phyloP scores from a whole-genome alignment of 2,329 filamentous ascomycete species.

The Chaetomium sp. region DNA sequence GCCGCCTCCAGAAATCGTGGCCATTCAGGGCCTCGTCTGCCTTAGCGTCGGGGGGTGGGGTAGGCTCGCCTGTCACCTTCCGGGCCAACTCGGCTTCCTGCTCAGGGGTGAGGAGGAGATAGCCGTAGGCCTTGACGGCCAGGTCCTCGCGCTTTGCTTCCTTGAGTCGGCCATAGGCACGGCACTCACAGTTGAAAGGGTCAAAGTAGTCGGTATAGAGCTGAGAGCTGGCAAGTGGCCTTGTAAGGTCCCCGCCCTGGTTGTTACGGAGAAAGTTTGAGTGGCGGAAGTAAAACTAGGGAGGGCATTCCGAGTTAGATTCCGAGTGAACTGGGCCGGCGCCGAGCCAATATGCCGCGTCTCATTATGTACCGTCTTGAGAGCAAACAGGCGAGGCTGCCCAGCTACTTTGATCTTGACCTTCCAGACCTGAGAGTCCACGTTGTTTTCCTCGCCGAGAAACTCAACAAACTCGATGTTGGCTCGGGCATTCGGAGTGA shows the following conservation, averaged over 20 bases:
- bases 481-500: slow-evolving; percentile 5
- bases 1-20: slow-evolving; percentile 4
- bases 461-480: slow-evolving; percentile 7
- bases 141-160: slow-evolving; percentile 9
- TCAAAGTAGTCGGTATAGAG: slow-evolving; percentile 11
- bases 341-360: not conserved
- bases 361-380: slow-evolving; percentile 7
- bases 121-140: slow-evolving; percentile 11
- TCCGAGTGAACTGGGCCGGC: not conserved
- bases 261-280: not conserved
- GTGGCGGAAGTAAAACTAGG: not conserved
- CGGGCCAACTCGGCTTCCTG: slow-evolving; percentile 5
- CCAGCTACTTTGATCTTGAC: slow-evolving; percentile 2
- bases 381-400: not conserved
- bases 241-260: not conserved
- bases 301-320: not conserved
- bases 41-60: not conserved
- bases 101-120: slow-evolving; percentile 11
- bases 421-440: slow-evolving; percentile 10
- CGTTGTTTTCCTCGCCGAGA: not conserved
- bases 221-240: not conserved
- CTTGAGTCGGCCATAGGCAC: slow-evolving; percentile 15
- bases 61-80: not conserved
- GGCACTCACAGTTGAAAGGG: slow-evolving; percentile 16
- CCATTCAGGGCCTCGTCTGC: not conserved